phyloP scores from a whole-genome alignment of 2,329 filamentous ascomycete species.

The Aspergillus phoenicis region DNA sequence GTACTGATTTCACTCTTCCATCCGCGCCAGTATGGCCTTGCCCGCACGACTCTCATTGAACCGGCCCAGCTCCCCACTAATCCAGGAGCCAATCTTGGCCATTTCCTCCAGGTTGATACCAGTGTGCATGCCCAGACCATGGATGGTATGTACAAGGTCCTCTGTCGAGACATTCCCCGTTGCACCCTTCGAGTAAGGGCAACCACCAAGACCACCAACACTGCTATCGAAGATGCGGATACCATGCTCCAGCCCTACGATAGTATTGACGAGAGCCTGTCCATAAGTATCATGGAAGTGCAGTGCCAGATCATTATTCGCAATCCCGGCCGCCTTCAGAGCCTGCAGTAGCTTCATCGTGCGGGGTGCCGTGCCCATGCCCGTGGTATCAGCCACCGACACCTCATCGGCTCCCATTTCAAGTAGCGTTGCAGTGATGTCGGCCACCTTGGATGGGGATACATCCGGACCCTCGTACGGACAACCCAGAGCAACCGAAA shows the following conservation, averaged over 20 bases:
- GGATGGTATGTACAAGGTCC: slow-evolving; percentile 62
- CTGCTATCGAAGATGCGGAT: slow-evolving; percentile 66
- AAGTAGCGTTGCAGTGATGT: slow-evolving; percentile 61
- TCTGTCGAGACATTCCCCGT: slow-evolving; percentile 68
- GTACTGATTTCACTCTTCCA: neutral
- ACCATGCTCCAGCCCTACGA: slow-evolving; percentile 64
- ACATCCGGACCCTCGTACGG: slow-evolving; percentile 67
- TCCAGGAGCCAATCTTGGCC: slow-evolving; percentile 59
- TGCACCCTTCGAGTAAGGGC: slow-evolving; percentile 66
- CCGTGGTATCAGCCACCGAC: slow-evolving; percentile 67
- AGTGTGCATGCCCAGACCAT: slow-evolving; percentile 63
- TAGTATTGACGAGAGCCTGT: slow-evolving; percentile 64
- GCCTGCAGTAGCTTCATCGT: slow-evolving; percentile 61
- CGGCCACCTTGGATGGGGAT: slow-evolving; percentile 61
- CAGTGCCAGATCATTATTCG: slow-evolving; percentile 61
- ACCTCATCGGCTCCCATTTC: slow-evolving; percentile 69
- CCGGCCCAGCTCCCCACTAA: slow-evolving; percentile 56
- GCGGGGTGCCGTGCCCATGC: slow-evolving; percentile 66
- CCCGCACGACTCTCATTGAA: slow-evolving; percentile 57
- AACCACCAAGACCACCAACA: slow-evolving; percentile 65
- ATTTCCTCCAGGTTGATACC: slow-evolving; percentile 60
- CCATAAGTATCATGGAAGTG: slow-evolving; percentile 71
- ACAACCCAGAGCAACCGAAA: slow-evolving; percentile 66
- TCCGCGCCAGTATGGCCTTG: slow-evolving; percentile 52
- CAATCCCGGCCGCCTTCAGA: slow-evolving; percentile 61